These are phyloP conservation scores for Pseudofabraea citricarpa DNA, from an alignment of 2,329 filamentous ascomycete genomes.

Conservation along the genomic window DNA sequence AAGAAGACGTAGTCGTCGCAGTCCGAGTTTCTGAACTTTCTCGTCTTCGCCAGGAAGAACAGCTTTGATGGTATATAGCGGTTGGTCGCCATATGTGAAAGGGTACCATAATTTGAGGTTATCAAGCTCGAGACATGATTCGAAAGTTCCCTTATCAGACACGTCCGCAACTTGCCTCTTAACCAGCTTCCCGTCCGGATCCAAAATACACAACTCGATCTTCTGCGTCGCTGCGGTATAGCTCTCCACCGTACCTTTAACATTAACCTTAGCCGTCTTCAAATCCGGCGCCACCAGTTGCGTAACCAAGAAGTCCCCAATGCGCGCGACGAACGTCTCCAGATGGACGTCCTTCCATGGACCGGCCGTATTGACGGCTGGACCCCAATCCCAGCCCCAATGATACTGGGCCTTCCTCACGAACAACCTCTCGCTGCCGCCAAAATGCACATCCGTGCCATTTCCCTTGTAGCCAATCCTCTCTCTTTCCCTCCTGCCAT, in stretches of 20 bases:
- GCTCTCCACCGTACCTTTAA: conserved; percentile 45
- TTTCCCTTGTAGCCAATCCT: conserved; percentile 31
- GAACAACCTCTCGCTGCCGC: conserved; percentile 38
- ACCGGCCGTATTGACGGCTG: conserved; percentile 55
- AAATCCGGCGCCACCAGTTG: conserved; percentile 17
- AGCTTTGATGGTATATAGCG: conserved; percentile 63
- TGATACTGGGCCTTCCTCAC: conserved; percentile 66
- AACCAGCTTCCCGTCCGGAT: conserved; percentile 32
- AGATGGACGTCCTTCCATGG: conserved; percentile 64
- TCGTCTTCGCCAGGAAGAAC: conserved; percentile 42
- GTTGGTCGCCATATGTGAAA: conserved; percentile 66
- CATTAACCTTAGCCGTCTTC: conserved; percentile 22
- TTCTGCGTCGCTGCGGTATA: conserved; percentile 35
- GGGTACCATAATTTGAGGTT: conserved; percentile 72
- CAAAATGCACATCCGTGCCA: conserved; percentile 42
- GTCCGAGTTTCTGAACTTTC: conserved; percentile 44
- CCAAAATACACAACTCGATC: conserved; percentile 43
- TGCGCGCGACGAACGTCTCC: conserved; percentile 54
- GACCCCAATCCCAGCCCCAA: conserved; percentile 68
- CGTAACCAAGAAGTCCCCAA: conserved; percentile 52
- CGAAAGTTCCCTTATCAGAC: conserved; percentile 33
- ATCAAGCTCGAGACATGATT: conserved; percentile 41
- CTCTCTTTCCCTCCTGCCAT: conserved; percentile 17
- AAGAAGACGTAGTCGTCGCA: conserved; percentile 42
- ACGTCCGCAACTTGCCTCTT: conserved; percentile 46